Conservation (phyloP, 345 rosid species). For the Salix viminalis region DNA sequence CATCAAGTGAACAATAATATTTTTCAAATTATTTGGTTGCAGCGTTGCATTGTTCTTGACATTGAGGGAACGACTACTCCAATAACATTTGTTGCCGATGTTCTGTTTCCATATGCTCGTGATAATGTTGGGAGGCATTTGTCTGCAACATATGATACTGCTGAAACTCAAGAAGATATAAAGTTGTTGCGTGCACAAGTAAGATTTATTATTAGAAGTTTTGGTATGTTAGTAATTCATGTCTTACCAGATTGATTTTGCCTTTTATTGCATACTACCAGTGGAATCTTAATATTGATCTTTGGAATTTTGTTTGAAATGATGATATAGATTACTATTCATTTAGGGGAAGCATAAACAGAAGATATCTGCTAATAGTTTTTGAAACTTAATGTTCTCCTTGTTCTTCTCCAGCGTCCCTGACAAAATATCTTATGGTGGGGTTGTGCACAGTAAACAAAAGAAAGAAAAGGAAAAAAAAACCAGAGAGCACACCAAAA, state of each 20-base stretch:
- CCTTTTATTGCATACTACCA: not conserved
- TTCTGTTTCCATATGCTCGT: slow-evolving; percentile 89
- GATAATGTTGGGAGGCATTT: slow-evolving; percentile 83
- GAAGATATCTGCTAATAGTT: not conserved
- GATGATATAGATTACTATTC: not conserved
- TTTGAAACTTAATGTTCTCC: not conserved
- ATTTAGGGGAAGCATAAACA: not conserved
- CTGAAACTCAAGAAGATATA: slow-evolving; percentile 80
- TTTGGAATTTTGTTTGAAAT: not conserved
- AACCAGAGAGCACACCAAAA: not conserved
- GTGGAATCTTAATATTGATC: not conserved
- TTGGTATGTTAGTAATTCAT: not conserved
- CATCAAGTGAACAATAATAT: not conserved
- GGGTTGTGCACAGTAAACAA: not conserved
- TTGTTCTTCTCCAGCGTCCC: not conserved
- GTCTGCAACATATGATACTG: slow-evolving; percentile 56
- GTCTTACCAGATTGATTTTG: not conserved
- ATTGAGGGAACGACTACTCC: slow-evolving; percentile 98
- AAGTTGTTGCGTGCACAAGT: slow-evolving; percentile 70
- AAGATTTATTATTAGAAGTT: slow-evolving; percentile 22
- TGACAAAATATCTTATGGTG: not conserved
- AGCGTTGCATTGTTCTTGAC: slow-evolving; percentile 86
- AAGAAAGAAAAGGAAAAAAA: not conserved
- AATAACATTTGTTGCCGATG: slow-evolving; percentile 83
- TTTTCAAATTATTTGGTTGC: slow-evolving; percentile 32